Conservation (phyloP, 2,329 filamentous ascomycete genomes). For the Sporothrix globosa region DNA sequence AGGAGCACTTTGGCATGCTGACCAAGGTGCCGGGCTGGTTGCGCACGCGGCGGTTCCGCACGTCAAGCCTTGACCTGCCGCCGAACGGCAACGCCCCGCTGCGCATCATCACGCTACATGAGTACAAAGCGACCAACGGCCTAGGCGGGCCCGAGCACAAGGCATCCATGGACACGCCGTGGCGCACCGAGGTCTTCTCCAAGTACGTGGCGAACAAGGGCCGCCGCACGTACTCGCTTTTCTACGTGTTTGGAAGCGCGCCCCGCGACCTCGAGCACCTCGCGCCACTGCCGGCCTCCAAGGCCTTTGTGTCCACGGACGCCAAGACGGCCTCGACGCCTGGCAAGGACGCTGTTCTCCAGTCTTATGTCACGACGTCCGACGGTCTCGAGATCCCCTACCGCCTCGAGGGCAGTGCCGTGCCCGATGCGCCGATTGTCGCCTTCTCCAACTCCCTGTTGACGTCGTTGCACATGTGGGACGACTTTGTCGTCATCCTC, state of each 20-base stretch:
- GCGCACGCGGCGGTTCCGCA: conserved; percentile 70
- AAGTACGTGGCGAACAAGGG: conserved; percentile 61
- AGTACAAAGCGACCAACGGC: conserved; percentile 69
- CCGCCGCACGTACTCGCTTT: conserved; percentile 68
- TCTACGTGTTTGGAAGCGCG: conserved; percentile 78
- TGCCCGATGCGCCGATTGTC: conserved; percentile 69
- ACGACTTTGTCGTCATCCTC: conserved; percentile 68
- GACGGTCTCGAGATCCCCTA: conserved; percentile 74
- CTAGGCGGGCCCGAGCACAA: conserved; percentile 66
- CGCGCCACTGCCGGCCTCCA: conserved; percentile 51
- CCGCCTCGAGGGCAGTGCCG: conserved; percentile 71
- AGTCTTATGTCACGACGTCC: conserved; percentile 65
- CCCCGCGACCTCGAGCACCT: conserved; percentile 68
- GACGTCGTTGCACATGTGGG: conserved; percentile 80
- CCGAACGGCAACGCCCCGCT: conserved; percentile 53
- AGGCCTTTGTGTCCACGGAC: conserved; percentile 59
- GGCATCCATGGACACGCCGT: conserved; percentile 64
- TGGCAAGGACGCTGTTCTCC: conserved; percentile 54
- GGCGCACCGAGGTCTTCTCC: conserved; percentile 61
- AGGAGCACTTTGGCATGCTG: conserved; percentile 74
- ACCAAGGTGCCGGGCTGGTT: conserved; percentile 78
- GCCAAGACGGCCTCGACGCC: conserved; percentile 59
- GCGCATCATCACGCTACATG: conserved; percentile 70
- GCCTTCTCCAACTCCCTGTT: conserved; percentile 81
- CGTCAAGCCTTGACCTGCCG: conserved; percentile 62